Percentiles rank a stretch among this genome's conserved stretches.
Conservation (phyloP, 495 filamentous ascomycete genomes). For the Penicillium turbatum region DNA sequence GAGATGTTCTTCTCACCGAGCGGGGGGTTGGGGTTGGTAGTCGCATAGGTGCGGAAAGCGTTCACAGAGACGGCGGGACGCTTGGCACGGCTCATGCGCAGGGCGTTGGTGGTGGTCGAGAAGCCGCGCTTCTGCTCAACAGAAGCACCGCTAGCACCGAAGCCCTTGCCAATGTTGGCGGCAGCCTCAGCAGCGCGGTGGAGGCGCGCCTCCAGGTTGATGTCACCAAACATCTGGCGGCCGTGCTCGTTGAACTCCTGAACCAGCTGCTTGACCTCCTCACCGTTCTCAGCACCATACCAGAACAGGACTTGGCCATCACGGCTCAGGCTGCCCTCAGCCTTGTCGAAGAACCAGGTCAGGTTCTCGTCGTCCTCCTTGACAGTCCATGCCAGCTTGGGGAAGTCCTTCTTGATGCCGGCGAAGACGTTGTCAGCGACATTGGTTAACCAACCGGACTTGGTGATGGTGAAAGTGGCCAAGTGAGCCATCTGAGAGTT, state of each 20-base stretch:
- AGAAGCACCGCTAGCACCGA: conserved; percentile 40
- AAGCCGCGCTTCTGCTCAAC: conserved; percentile 61
- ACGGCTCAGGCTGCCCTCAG: conserved; percentile 81
- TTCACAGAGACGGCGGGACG: conserved; percentile 30
- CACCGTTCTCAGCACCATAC: conserved; percentile 84
- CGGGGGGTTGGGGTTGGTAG: conserved; percentile 96
- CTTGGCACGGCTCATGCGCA: conserved; percentile 32
- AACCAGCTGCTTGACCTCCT: conserved; percentile 83
- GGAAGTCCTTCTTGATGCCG: conserved; percentile 86
- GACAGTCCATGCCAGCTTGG: conserved; percentile 94
- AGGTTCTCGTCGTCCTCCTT: conserved; percentile 96
- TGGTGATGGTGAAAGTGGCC: conserved; percentile 91
- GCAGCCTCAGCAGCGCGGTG: conserved; percentile 70
- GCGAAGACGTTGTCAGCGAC: conserved; percentile 97
- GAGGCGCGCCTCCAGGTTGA: conserved; percentile 81
- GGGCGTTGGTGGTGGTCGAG: conserved; percentile 52
- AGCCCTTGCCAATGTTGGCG: conserved; percentile 50
- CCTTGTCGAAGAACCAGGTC: conserved; percentile 98
- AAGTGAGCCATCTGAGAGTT: conserved; percentile 63
- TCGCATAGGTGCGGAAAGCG: conserved; percentile 49
- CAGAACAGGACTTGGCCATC: conserved; percentile 93
- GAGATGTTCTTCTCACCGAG: conserved; percentile 88
- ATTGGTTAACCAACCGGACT: conserved; percentile 92
- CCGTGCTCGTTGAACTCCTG: conserved; percentile 81
- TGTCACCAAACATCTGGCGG: conserved; percentile 82